Evolutionary conservation across 139 green algal genomes (phyloP), one percentile per base, ranked within the genome.

Genomic region (Chlamydomonas incerta): DNA sequence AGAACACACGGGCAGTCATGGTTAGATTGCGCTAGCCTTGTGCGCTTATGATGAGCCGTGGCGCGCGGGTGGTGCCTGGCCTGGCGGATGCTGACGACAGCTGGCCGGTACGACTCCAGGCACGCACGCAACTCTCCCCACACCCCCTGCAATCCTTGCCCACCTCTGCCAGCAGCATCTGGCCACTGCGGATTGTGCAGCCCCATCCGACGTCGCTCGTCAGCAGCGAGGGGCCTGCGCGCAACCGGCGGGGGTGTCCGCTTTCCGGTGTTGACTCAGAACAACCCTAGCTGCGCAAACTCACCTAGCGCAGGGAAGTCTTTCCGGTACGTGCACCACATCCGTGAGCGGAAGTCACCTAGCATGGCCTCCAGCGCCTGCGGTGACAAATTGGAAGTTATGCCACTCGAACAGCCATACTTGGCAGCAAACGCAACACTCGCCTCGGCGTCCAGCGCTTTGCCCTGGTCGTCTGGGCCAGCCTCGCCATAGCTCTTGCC

Each of bases 141-240:
- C 3, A n/a, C 18, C 55, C 55, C 55, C 55, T 26, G 20, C 6
- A 29, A 10, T 18, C 20, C 3, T 2, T 4, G 24, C 82, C 4
- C 72, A 96, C 95, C 92, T 98, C 92, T 9, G 94, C 96, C 34
- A 99, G 84, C 18, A 99, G 87, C 97, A 99, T 99, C 89, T 99
- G 97, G 0, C 95, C 96, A 69, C 92, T 97, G 70, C 97, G 93
- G 35, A 99, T 86, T 20, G 98, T 99, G 91, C 97, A 99, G 50
- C 97, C 97, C 97, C 97, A 99, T 10, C 97, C 97, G 0, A 92
- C 92, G 69, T 99, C 97, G 28, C 74, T 96, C 14, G 87, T 96
- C 13, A 97, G 85, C 3, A 72, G n/a, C 3, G 55, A 60, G 0
- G 69, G 37, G 33, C 90, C 88, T 90, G 85, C 69, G 14, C 41